Evolutionary conservation across 768 basidiomycete genomes (phyloP).

Genomic region (Rhizopogon salebrosus): DNA sequence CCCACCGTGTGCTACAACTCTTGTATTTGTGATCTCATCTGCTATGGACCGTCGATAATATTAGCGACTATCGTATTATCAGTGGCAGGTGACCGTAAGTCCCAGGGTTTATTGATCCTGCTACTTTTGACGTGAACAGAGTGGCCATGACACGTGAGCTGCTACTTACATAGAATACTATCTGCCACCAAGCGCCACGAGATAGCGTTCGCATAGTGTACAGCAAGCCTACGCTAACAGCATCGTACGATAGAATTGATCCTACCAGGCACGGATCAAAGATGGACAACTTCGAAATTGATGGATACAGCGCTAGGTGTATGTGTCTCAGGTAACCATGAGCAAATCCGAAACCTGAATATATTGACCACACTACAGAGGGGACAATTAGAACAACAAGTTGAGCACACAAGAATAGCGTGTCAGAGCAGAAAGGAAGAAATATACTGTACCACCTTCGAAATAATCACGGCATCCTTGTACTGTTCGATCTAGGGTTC

Average conservation of each 20-base stretch:
- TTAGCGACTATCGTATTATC: too few relatives aligned
- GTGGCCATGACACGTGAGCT: too few relatives aligned
- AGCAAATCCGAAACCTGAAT: neutral
- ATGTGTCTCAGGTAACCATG: neutral
- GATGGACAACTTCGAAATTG: neutral
- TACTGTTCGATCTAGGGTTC: neutral
- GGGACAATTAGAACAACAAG: constrained; percentile 1
- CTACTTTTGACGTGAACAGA: too few relatives aligned
- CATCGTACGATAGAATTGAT: neutral
- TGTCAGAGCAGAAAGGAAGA: neutral
- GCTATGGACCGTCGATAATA: too few relatives aligned
- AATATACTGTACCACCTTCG: constrained; percentile 1
- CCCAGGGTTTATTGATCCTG: neutral
- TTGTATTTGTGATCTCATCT: neutral
- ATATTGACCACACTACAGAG: neutral
- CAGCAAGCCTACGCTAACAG: neutral
- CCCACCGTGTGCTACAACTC: neutral
- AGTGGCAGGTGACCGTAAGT: neutral
- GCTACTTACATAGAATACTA: too few relatives aligned
- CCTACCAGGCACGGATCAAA: neutral
- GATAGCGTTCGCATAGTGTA: too few relatives aligned
- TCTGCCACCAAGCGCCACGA: too few relatives aligned
- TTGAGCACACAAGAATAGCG: neutral
- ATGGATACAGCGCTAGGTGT: too few relatives aligned
- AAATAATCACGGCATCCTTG: neutral